phyloP scores from a whole-genome alignment of 257 asterid species.

The Misopates orontium region DNA sequence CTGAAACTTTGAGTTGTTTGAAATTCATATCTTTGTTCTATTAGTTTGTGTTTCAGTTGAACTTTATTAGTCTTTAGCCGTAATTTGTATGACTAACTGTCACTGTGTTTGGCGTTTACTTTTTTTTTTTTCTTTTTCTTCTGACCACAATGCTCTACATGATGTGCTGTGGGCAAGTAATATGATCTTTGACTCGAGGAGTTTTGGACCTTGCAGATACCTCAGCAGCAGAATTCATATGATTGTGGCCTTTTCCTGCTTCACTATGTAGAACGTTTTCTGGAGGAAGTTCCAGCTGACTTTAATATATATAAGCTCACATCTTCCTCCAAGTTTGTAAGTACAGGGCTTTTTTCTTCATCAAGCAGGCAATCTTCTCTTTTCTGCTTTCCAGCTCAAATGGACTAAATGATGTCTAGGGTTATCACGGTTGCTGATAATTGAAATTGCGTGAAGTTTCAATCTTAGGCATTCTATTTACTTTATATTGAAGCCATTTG shows the following conservation, averaged over 20 bases:
- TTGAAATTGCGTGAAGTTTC: neutral
- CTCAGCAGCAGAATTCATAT: slow-evolving; percentile 84
- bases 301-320: slow-evolving; percentile 69
- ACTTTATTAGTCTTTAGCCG: neutral
- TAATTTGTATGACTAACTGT: too few relatives aligned
- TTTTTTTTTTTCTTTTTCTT: too few relatives aligned
- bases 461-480: neutral
- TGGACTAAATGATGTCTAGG: neutral
- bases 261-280: slow-evolving; percentile 84
- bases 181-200: slow-evolving; percentile 28
- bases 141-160: neutral
- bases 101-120: too few relatives aligned
- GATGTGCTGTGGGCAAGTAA: slow-evolving; percentile 18
- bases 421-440: neutral
- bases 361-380: slow-evolving; percentile 18
- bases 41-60: neutral
- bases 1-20: neutral
- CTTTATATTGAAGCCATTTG: neutral
- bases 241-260: slow-evolving; percentile 98
- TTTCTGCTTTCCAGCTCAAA: slow-evolving; percentile 1
- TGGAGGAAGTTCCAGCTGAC: slow-evolving; percentile 71
- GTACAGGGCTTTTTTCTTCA: slow-evolving; percentile 34
- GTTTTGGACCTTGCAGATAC: slow-evolving; percentile 58
- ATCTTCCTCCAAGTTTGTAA: slow-evolving; percentile 65
- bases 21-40: too few relatives aligned